phyloP scores from a whole-genome alignment of 768 basidiomycete species.

The Kwoniella heveanensis region DNA sequence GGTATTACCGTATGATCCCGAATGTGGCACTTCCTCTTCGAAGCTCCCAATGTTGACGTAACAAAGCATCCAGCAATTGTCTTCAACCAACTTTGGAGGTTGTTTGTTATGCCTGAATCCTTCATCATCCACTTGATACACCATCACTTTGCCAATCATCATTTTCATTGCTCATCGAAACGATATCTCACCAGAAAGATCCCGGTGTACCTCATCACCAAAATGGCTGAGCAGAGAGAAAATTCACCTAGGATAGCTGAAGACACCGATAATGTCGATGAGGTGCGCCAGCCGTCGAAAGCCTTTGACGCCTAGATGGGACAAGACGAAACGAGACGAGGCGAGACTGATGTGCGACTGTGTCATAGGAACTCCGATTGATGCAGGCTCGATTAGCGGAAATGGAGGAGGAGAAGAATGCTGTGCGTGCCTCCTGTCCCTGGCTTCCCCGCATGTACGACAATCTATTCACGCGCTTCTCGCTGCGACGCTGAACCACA shows the following conservation, averaged over 20 bases:
- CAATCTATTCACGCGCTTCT: conserved; percentile 5
- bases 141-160: not conserved
- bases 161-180: not conserved
- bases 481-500: not conserved
- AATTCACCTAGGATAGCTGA: conserved; percentile 40
- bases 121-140: no score
- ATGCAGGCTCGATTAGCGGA: conserved; percentile 55
- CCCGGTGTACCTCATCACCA: no score
- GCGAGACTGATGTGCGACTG: conserved; percentile 14
- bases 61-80: not conserved
- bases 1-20: conserved; percentile 18
- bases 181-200: not conserved
- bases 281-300: conserved; percentile 27
- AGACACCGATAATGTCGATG: conserved; percentile 46
- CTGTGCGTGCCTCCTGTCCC: conserved; percentile 31
- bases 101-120: no score
- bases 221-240: conserved; percentile 43
- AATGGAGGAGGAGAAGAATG: conserved; percentile 55
- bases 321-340: no score
- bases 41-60: not conserved
- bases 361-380: conserved; percentile 49
- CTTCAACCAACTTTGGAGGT: not conserved
- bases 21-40: conserved; percentile 29
- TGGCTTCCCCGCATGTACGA: not conserved
- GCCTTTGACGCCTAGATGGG: no score